Base-by-base conservation (phyloP, 768 basidiomycete genomes). In the Amanita muscaria region DNA sequence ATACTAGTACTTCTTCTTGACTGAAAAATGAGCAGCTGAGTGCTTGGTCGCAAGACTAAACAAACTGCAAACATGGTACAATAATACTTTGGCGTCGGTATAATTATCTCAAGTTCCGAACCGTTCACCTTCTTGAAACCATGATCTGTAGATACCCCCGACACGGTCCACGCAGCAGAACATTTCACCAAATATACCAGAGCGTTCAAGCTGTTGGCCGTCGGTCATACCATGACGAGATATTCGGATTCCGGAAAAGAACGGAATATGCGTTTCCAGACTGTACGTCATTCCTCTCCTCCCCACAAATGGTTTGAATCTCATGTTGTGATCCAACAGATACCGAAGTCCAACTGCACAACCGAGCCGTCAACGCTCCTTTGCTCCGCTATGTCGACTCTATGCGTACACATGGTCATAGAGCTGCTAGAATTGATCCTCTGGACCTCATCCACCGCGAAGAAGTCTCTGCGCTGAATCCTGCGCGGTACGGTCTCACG, bases 351-450 rank as follows among this genome's bases (percentile, higher is more conserved):
- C 85, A 88, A 53, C 68, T 90, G 11, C 57, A 68, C 41, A 87
- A 87, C 60, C 74, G 91, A 7, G 70, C 70, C 11, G 57, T 59
- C 3, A 91, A 93, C 53, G 88, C 89, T 0, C 68, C 87, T 3
- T 67, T 96, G 14, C 65, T 93, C 34, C 83, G 92, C 25, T 93
- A 91, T 57, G 87, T 91, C 9, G 92, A 94, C 58, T 83, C 85
- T 2, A 73, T 94, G 53, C 76, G 90, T n/a, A 80, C 72, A 0
- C 86, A 90, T 51, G 86, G 84, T 0, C 89, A 91, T 55, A 77
- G 88, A 23, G 88, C 88, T 3, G 88, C 89, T 0, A 71, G 75
- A 33, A 85, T 94, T 32, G 91, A 96, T 57, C 91, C 92, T 0
- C 65, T 94, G 27, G 89, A 91, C 60, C 64, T 94, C 41, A 82